phyloP scores from a whole-genome alignment of 1,139 yeast species.

The Saccharomyces hybrid region DNA sequence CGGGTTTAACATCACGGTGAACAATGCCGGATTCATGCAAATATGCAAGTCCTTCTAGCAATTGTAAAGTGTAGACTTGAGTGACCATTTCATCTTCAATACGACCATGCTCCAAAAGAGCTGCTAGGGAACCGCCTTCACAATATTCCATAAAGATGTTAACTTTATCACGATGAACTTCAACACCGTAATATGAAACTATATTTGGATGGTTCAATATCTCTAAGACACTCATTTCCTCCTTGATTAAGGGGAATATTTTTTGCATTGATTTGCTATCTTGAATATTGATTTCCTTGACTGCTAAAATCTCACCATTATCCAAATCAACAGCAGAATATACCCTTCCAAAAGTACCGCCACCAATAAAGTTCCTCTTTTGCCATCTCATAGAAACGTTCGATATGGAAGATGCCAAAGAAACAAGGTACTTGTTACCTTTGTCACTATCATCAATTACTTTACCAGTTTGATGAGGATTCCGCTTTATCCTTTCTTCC shows the following conservation, averaged over 20 bases:
- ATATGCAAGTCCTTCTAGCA: conserved; percentile 92
- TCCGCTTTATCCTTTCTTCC: conserved; percentile 20
- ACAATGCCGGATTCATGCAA: conserved; percentile 94
- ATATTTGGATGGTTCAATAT: conserved; percentile 93
- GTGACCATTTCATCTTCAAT: conserved; percentile 93
- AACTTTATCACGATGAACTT: conserved; percentile 91
- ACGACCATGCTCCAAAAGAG: conserved; percentile 77
- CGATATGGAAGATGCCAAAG: conserved; percentile 83
- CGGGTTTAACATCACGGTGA: conserved; percentile 95
- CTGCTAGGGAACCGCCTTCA: conserved; percentile 90
- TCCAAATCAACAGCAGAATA: conserved; percentile 88
- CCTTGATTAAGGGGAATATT: conserved; percentile 81
- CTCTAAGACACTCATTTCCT: conserved; percentile 94
- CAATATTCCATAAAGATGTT: conserved; percentile 97
- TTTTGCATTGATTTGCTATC: conserved; percentile 81
- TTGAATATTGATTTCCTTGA: conserved; percentile 86
- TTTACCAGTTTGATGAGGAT: conserved; percentile 56
- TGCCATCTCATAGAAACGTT: conserved; percentile 95
- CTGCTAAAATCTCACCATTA: conserved; percentile 95
- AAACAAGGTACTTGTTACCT: conserved; percentile 79
- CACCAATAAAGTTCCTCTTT: conserved; percentile 87
- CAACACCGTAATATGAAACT: conserved; percentile 94
- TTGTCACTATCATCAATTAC: conserved; percentile 82
- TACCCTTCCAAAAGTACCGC: conserved; percentile 93
- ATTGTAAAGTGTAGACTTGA: conserved; percentile 82